Percentiles rank a stretch among this genome's conserved stretches.
These are phyloP conservation scores for Claviceps sp. DNA, from an alignment of 2,329 filamentous ascomycete genomes.

Conservation along the genomic window DNA sequence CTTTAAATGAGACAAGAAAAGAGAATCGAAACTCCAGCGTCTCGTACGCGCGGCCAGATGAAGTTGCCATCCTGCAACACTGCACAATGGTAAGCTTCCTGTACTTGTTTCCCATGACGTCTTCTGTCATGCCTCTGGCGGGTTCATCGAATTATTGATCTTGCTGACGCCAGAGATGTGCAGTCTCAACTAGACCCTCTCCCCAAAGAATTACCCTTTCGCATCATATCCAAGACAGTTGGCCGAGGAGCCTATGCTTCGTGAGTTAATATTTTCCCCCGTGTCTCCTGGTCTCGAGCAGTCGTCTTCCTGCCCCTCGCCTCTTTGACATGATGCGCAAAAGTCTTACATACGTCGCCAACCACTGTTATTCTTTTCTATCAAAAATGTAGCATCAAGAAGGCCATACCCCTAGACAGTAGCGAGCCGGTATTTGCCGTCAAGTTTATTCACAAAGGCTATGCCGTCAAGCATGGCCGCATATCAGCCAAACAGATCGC, in stretches of 20 bases:
- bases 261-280: slow-evolving; percentile 34
- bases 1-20: neutral
- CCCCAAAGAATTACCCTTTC: slow-evolving; percentile 75
- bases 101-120: neutral
- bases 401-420: slow-evolving; percentile 63
- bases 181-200: slow-evolving; percentile 83
- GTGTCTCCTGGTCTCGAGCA: neutral
- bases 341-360: neutral
- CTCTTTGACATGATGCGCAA: neutral
- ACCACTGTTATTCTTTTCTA: slow-evolving; percentile 3
- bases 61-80: neutral
- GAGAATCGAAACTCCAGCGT: neutral
- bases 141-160: slow-evolving; percentile 18
- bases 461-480: slow-evolving; percentile 78
- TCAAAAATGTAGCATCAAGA: slow-evolving; percentile 58
- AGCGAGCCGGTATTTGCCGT: slow-evolving; percentile 78
- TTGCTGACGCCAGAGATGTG: neutral
- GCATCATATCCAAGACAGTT: slow-evolving; percentile 91
- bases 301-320: neutral
- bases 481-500: slow-evolving; percentile 80
- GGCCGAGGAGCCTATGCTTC: slow-evolving; percentile 95
- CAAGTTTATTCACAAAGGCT: slow-evolving; percentile 97
- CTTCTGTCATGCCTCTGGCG: neutral
- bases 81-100: neutral
- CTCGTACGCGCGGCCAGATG: neutral